These are phyloP conservation scores for Auriculariales sp. DNA, from an alignment of 768 basidiomycete genomes.

Conservation along the genomic window DNA sequence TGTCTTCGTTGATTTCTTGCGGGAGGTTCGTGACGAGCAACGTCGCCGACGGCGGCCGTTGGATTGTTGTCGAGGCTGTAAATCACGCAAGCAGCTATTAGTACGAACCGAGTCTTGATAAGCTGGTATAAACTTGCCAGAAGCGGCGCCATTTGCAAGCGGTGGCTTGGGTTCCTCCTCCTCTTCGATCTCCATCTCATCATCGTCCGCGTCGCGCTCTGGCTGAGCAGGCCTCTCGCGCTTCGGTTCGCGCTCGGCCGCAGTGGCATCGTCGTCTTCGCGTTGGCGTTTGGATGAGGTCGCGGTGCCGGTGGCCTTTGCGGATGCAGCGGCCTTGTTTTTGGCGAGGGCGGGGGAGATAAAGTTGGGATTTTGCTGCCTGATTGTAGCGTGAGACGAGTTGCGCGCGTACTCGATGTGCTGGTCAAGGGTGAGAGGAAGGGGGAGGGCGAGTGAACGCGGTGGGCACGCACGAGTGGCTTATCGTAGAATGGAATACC, in stretches of 20 bases:
- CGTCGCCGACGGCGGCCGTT: conserved; percentile 16
- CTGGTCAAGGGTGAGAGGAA: too few species aligned
- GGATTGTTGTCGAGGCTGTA: conserved; percentile 34
- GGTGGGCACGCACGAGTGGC: conserved; percentile 53
- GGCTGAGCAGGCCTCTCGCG: conserved; percentile 51
- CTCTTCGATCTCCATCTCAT: conserved; percentile 92
- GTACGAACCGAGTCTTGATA: conserved; percentile 10
- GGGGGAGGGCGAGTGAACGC: conserved; percentile 7
- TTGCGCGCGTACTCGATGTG: conserved; percentile 82
- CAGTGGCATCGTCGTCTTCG: conserved; percentile 39
- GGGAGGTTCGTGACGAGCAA: conserved; percentile 78
- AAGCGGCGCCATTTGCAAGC: conserved; percentile 23
- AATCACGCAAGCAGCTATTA: conserved; percentile 25
- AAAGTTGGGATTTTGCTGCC: conserved; percentile 67
- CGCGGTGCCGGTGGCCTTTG: conserved; percentile 23
- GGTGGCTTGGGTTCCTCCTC: conserved; percentile 33
- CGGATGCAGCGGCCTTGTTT: conserved; percentile 26
- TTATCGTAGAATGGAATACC: conserved; percentile 91
- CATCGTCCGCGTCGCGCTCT: conserved; percentile 55
- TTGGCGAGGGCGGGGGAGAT: conserved; percentile 56
- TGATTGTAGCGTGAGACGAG: conserved; percentile 75
- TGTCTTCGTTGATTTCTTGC: conserved; percentile 77
- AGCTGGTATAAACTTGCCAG: too few species aligned
- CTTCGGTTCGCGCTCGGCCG: conserved; percentile 45
- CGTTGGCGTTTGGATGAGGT: conserved; percentile 62